Base-by-base conservation (phyloP, 768 basidiomycete genomes). In the Suillus alpinus region DNA sequence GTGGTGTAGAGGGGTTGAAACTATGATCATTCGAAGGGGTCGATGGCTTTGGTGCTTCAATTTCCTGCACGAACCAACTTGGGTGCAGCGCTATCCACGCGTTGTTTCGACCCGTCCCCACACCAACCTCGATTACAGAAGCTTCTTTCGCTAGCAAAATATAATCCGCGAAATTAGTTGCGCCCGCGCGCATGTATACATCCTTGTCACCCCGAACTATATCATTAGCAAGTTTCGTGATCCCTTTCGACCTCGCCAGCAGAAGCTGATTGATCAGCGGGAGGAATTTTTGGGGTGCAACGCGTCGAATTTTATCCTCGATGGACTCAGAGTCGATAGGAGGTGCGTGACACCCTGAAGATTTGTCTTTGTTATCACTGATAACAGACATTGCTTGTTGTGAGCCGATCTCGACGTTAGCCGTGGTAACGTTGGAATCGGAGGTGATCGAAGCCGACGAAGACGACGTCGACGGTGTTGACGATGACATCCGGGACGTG, bases 191-290 rank as follows among this genome's bases (percentile, higher is more conserved):
- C 49, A 47, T 51, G 58, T 73, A 75, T 39, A 63, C 56, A 34
- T 64, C 56, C 16, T 69, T 68, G 51, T 77, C 74, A 29, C 36
- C 29, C 36, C 64, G 60, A 31, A 63, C n/a, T 2, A 85, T 67
- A 18, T 73, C 72, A 16, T 66, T 0, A 8, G 76, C 78, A 36
- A 85, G 59, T 18, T 66, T 73, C 29, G 44, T 0, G 34, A 68
- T 59, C 2, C 79, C 81, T 6, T 69, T 71, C 16, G 62, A 60
- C 37, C 65, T 69, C 32, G 62, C 66, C 34, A 60, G 66, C 26
- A 71, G 58, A 39, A 73, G 56, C 58, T 63, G 47, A n/a, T 64
- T 41, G 36, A 73, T 63, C 60, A 73, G 67, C 40, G 73, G 64
- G 34, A 62, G 61, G 61, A 81, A 82, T 52, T 61, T 61, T 26